phyloP scores from a whole-genome alignment of 768 basidiomycete species.

The Boletus tylopilopsis region DNA sequence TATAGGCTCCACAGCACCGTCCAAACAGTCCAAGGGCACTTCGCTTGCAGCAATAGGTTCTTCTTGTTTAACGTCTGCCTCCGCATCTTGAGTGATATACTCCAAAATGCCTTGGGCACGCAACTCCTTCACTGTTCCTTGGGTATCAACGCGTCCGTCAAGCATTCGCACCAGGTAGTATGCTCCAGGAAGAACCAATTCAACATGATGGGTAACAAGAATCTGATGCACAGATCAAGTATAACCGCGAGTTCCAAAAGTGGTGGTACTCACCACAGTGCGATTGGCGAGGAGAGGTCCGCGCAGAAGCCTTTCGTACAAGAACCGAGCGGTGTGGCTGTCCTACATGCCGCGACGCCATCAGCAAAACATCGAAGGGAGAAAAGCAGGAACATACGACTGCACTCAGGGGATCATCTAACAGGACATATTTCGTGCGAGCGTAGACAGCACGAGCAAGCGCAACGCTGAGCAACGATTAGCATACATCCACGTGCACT shows the following conservation, averaged over 20 bases:
- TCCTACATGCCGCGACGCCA: conserved; percentile 40
- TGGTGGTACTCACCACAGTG: conserved; percentile 53
- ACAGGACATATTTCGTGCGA: conserved; percentile 60
- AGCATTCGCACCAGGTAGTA: conserved; percentile 75
- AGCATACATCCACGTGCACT: not conserved
- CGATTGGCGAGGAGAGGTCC: conserved; percentile 64
- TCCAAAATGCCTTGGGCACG: conserved; percentile 59
- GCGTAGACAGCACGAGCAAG: conserved; percentile 82
- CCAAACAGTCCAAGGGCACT: conserved; percentile 8
- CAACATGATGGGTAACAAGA: conserved; percentile 81
- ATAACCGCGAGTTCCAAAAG: not conserved
- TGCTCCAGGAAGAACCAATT: conserved; percentile 72
- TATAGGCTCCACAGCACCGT: not conserved
- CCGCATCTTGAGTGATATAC: conserved; percentile 51
- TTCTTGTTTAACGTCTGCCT: conserved; percentile 47
- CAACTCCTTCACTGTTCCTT: conserved; percentile 66
- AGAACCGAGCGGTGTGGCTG: conserved; percentile 60
- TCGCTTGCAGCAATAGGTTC: conserved; percentile 25
- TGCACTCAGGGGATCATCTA: conserved; percentile 81
- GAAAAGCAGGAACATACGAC: conserved; percentile 48
- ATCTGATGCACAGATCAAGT: conserved; percentile 35
- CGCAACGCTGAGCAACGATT: conserved; percentile 50
- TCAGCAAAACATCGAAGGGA: not conserved
- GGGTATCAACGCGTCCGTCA: conserved; percentile 75
- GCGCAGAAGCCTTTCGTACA: conserved; percentile 60